phyloP scores from a whole-genome alignment of 148 eudicot species.

The Gaultheria prostrata region DNA sequence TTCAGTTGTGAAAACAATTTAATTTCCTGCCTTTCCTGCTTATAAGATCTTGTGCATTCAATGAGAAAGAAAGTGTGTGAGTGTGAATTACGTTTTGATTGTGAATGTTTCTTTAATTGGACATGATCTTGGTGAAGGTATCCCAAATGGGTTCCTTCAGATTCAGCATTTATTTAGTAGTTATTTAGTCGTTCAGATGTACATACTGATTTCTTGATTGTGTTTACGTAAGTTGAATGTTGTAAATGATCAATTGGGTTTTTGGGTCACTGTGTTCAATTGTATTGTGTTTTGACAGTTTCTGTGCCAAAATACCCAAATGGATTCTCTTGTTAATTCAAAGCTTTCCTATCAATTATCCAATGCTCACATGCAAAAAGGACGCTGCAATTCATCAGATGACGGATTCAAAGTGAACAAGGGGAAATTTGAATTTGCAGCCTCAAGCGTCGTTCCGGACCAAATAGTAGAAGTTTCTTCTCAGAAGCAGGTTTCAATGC shows the following conservation, averaged over 20 bases:
- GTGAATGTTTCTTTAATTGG: conserved; percentile 31
- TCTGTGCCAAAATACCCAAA: conserved; percentile 21
- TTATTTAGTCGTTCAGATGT: background rate
- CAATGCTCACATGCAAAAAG: conserved; percentile 14
- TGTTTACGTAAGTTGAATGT: conserved; percentile 20
- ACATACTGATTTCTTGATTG: background rate
- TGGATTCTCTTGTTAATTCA: conserved; percentile 17
- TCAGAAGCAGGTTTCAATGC: conserved; percentile 30
- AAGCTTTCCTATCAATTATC: conserved; percentile 25
- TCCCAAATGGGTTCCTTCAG: conserved; percentile 12
- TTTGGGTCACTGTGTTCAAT: conserved; percentile 29
- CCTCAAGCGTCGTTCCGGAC: conserved; percentile 23
- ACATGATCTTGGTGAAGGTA: conserved; percentile 16
- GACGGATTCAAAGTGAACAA: conserved; percentile 16
- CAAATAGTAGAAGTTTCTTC: conserved; percentile 25
- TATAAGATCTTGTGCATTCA: conserved; percentile 1
- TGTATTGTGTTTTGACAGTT: conserved; percentile 34
- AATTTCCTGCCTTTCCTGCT: conserved; percentile 16
- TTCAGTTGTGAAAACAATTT: conserved; percentile 14
- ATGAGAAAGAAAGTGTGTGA: background rate
- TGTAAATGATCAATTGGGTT: background rate
- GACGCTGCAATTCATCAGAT: background rate
- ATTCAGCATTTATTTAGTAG: conserved; percentile 6
- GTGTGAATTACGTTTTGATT: conserved; percentile 12
- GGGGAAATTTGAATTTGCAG: conserved; percentile 27